phyloP scores from a whole-genome alignment of 495 filamentous ascomycete genomes.

The Sabuloglossum arenarium region DNA sequence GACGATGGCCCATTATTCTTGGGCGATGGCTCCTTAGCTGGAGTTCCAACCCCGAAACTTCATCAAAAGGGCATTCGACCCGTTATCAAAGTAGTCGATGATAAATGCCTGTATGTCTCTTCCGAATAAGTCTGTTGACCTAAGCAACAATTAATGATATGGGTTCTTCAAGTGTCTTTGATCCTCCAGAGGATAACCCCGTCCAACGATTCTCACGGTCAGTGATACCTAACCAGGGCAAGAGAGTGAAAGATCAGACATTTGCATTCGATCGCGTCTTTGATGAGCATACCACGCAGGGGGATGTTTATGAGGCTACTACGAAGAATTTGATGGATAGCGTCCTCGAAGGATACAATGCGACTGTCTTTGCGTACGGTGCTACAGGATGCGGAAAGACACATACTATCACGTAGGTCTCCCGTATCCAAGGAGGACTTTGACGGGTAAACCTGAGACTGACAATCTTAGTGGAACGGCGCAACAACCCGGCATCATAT shows the following conservation, averaged over 20 bases:
- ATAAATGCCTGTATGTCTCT: constrained; percentile 69
- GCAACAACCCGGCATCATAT: constrained; percentile 93
- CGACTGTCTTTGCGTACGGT: constrained; percentile 95
- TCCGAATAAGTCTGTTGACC: background rate
- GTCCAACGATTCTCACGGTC: constrained; percentile 77
- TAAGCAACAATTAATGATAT: background rate
- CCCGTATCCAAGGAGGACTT: background rate
- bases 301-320: constrained; percentile 89
- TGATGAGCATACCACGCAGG: constrained; percentile 84
- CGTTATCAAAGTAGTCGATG: constrained; percentile 91
- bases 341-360: constrained; percentile 94
- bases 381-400: constrained; percentile 97
- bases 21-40: constrained; percentile 82
- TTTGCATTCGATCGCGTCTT: constrained; percentile 96
- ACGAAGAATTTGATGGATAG: constrained; percentile 77
- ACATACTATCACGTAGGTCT: constrained; percentile 53
- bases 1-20: constrained; percentile 86
- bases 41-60: constrained; percentile 62
- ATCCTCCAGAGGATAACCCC: constrained; percentile 90
- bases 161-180: constrained; percentile 51
- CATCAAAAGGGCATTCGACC: constrained; percentile 69
- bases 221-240: constrained; percentile 54
- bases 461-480: constrained; percentile 44
- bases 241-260: constrained; percentile 91
- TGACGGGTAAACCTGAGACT: background rate